Evolutionary conservation across 2,329 filamentous ascomycete genomes (phyloP), one percentile per base, ranked within the genome.

Genomic region (Amauroascus niger): DNA sequence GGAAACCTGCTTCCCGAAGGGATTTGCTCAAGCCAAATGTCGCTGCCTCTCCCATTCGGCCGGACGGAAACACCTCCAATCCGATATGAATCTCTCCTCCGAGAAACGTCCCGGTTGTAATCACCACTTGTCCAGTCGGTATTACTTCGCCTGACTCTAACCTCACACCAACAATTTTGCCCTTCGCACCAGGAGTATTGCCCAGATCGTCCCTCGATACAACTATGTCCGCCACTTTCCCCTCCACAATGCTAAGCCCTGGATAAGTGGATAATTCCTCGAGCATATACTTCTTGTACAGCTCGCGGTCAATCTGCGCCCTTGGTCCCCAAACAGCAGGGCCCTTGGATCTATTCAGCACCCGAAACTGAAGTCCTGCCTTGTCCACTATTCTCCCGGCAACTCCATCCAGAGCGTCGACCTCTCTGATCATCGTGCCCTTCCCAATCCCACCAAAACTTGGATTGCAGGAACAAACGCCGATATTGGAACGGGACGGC

Each of bases 381-480:
- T 93, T 91, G 72, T 98, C 93, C 55, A 95, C 88, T 20, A 96
- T 84, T 33, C 88, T 80, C 0, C 88, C 90, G 0, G 89, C 85
- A 18, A 98, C 75, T 0, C 93, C 93, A 65, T 97, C 93, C 56
- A 98, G 76, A 0, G 93, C 93, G 73, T 98, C 93, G 30, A 98
- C 84, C 70, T 98, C 93, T 40, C 91, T 84, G 49, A 98, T 76
- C 75, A 98, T 96, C 8, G 88, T 97, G 14, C 93, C 93, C 68
- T 98, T 98, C 43, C 93, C 93, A 62, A 98, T 97, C n/a, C 93
- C 93, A 37, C 93, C 93, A 65, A 98, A 95, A 59, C 88, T 95
- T 1, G 91, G 91, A 67, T 97, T 97, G 73, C 91, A 97, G 33
- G 90, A 96, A 73, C 91, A 97, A 28, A 93, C 88, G 53, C 91